phyloP scores from a whole-genome alignment of 2,329 filamentous ascomycete species.

The Fusarium falciforme region DNA sequence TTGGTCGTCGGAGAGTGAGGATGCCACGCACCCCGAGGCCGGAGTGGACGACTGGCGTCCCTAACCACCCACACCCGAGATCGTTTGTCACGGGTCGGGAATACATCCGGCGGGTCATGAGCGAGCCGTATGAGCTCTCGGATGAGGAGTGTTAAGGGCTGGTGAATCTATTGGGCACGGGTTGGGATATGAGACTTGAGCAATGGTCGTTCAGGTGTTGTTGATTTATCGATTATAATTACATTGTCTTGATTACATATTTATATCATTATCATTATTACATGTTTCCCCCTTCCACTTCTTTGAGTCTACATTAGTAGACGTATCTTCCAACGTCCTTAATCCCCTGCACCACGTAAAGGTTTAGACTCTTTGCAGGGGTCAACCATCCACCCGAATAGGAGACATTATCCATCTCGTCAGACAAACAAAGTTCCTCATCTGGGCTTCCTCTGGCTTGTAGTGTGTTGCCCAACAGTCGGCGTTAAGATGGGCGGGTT shows the following conservation, averaged over 20 bases:
- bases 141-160: neutral
- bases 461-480: conserved; percentile 39
- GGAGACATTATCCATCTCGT: neutral
- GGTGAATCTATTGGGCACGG: neutral
- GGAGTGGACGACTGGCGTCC: neutral
- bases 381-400: conserved; percentile 29
- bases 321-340: conserved; percentile 20
- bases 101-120: neutral
- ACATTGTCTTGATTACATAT: conserved; percentile 18
- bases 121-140: neutral
- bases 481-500: conserved; percentile 43
- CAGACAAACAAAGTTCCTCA: neutral
- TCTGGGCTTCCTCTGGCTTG: conserved; percentile 27
- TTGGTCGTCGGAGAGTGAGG: neutral
- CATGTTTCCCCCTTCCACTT: neutral
- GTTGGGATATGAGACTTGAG: neutral
- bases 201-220: neutral
- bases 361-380: conserved; percentile 43
- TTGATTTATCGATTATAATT: conserved; percentile 7
- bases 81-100: neutral
- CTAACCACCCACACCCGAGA: neutral
- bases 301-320: conserved; percentile 40
- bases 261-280: conserved; percentile 8
- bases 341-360: conserved; percentile 45
- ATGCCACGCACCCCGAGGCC: neutral